phyloP scores from a whole-genome alignment of 768 basidiomycete species.

The Galerina marginata region DNA sequence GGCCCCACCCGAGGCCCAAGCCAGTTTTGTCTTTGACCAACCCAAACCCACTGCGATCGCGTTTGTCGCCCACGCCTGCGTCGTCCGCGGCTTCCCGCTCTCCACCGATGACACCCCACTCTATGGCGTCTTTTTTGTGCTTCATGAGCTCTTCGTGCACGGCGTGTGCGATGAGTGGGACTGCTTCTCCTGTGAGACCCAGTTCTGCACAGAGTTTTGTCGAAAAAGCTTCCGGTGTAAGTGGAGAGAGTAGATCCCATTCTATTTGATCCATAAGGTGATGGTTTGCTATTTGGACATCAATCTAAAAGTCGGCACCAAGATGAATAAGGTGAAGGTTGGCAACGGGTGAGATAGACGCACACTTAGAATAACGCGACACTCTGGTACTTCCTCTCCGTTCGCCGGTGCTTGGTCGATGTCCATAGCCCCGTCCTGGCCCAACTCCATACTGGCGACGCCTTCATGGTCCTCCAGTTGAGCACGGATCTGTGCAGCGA shows the following conservation, averaged over 20 bases:
- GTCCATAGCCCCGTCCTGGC: slow-evolving; percentile 59
- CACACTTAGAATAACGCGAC: slow-evolving; percentile 82
- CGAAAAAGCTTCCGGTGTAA: slow-evolving; percentile 90
- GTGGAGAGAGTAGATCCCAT: slow-evolving; percentile 94
- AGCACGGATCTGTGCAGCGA: slow-evolving; percentile 86
- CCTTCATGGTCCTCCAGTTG: slow-evolving; percentile 92
- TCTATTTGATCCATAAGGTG: slow-evolving; percentile 96
- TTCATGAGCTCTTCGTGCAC: slow-evolving; percentile 94
- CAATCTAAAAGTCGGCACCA: slow-evolving; percentile 64
- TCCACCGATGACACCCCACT: slow-evolving; percentile 87
- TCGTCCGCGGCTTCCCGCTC: slow-evolving; percentile 40
- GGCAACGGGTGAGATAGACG: slow-evolving; percentile 29
- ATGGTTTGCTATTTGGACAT: slow-evolving; percentile 93
- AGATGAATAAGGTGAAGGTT: neutral
- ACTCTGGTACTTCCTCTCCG: slow-evolving; percentile 71
- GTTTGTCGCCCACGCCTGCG: slow-evolving; percentile 33
- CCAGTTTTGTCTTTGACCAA: slow-evolving; percentile 84
- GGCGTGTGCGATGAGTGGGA: slow-evolving; percentile 90
- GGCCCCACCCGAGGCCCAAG: slow-evolving; percentile 74
- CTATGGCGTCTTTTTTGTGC: slow-evolving; percentile 94
- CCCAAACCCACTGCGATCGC: slow-evolving; percentile 57
- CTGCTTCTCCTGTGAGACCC: slow-evolving; percentile 85
- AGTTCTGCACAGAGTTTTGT: slow-evolving; percentile 81
- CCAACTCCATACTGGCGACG: slow-evolving; percentile 78
- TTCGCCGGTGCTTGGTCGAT: slow-evolving; percentile 45